These are phyloP conservation scores for Colletotrichum sp. DNA, from an alignment of 2,329 filamentous ascomycete genomes.

Conservation along the genomic window DNA sequence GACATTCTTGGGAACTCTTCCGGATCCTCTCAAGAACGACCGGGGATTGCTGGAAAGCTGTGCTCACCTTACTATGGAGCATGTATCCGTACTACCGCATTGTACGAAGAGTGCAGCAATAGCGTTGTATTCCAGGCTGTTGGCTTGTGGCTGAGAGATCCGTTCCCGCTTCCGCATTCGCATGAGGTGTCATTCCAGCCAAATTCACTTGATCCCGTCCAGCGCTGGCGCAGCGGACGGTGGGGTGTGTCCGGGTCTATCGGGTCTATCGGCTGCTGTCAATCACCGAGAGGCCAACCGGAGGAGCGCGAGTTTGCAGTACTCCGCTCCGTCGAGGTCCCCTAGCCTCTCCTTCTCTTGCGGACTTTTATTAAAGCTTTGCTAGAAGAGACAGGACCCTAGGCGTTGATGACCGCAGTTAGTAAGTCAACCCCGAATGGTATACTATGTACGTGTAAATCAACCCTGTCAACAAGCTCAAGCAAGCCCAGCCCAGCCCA, in stretches of 20 bases:
- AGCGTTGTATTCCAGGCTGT: conserved; percentile 4
- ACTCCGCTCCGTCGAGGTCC: background rate
- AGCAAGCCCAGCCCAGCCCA: background rate
- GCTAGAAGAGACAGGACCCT: background rate
- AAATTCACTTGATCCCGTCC: background rate
- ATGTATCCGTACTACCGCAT: background rate
- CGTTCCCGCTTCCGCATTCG: conserved; percentile 17
- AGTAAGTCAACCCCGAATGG: background rate
- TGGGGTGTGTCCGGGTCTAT: conserved; percentile 6
- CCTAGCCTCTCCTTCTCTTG: background rate
- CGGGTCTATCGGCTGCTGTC: conserved; percentile 8
- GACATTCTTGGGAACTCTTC: background rate
- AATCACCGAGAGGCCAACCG: background rate
- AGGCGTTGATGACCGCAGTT: background rate
- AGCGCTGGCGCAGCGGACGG: background rate
- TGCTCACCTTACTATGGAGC: background rate
- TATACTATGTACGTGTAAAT: background rate
- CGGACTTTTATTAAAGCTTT: background rate
- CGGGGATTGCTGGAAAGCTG: background rate
- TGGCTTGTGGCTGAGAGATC: conserved; percentile 9
- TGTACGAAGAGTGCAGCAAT: conserved; percentile 14
- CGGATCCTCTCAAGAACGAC: background rate
- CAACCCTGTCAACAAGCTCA: background rate
- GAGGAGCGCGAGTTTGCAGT: background rate
- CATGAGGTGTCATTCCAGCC: background rate